Evolutionary conservation across 495 filamentous ascomycete genomes (phyloP).

Genomic region (Podospora appendiculata): DNA sequence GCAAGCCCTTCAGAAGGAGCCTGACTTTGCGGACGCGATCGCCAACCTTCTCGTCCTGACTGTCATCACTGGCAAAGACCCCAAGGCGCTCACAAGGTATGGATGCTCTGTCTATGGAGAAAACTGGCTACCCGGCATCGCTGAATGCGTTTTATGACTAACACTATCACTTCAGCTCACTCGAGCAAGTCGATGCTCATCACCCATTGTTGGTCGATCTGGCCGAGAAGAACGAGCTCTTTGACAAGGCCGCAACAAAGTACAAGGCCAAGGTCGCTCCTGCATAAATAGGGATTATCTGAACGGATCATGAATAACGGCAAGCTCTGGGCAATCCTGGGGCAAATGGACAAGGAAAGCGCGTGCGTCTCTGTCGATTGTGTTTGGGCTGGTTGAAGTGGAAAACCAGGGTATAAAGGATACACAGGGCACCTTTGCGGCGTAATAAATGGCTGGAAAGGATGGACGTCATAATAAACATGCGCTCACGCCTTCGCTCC

Average conservation of each 20-base stretch:
- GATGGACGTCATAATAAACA: too few relatives aligned
- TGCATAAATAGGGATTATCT: background rate
- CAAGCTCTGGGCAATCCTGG: too few relatives aligned
- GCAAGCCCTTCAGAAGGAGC: constrained; percentile 68
- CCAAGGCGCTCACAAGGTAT: constrained; percentile 52
- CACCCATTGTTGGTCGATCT: constrained; percentile 63
- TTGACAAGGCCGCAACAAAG: constrained; percentile 73
- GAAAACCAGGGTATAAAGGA: too few relatives aligned
- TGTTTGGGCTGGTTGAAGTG: too few relatives aligned
- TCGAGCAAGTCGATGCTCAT: constrained; percentile 48
- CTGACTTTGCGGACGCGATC: constrained; percentile 61
- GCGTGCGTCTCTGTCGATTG: too few relatives aligned
- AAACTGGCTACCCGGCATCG: background rate
- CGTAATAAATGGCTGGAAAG: too few relatives aligned
- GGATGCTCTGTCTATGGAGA: constrained; percentile 1
- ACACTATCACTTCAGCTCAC: constrained; percentile 31
- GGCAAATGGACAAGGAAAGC: too few relatives aligned
- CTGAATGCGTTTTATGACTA: background rate
- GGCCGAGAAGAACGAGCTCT: constrained; percentile 67
- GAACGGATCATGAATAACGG: too few relatives aligned
- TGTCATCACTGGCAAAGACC: constrained; percentile 63
- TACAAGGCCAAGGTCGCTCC: constrained; percentile 65
- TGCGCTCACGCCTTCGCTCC: too few relatives aligned
- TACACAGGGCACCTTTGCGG: too few relatives aligned
- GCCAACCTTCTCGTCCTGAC: constrained; percentile 76